phyloP scores from a whole-genome alignment of 306 rosid species.

The Begonia masoniana region DNA sequence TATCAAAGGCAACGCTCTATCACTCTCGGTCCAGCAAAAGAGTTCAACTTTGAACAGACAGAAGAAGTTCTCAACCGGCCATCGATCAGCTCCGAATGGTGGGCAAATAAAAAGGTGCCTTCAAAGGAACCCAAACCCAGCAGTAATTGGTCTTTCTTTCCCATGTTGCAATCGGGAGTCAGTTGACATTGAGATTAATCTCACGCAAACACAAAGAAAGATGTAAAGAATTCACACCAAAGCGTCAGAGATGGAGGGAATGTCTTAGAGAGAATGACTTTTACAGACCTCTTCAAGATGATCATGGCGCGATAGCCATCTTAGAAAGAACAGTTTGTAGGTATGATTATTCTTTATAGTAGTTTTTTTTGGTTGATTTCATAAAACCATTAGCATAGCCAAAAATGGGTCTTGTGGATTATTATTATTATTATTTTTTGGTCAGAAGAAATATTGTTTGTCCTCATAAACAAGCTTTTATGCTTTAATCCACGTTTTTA shows the following conservation, averaged over 20 bases:
- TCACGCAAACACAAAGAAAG: slow-evolving; percentile 11
- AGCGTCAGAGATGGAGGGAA: slow-evolving; percentile 1
- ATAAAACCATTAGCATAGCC: too few relatives aligned
- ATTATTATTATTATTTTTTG: too few relatives aligned
- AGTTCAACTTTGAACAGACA: background rate
- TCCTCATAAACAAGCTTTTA: too few relatives aligned
- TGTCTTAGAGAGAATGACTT: slow-evolving; percentile 2
- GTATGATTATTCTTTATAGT: too few relatives aligned
- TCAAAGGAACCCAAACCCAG: slow-evolving; percentile 40
- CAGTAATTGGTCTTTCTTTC: slow-evolving; percentile 61
- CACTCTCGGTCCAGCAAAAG: background rate
- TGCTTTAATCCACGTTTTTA: too few relatives aligned
- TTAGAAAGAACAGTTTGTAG: too few relatives aligned
- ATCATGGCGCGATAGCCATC: too few relatives aligned
- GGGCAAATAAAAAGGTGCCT: slow-evolving; percentile 25
- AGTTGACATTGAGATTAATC: slow-evolving; percentile 14
- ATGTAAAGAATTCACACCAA: slow-evolving; percentile 25
- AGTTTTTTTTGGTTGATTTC: too few relatives aligned
- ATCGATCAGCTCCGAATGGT: slow-evolving; percentile 15
- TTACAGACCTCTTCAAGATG: too few relatives aligned
- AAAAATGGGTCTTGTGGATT: too few relatives aligned
- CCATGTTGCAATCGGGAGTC: slow-evolving; percentile 54
- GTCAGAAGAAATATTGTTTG: too few relatives aligned
- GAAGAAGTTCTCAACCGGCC: slow-evolving; percentile 18
- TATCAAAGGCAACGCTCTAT: background rate